A percentile compares a stretch with the other conserved stretches of the same genome.
Conservation (phyloP, 2,329 filamentous ascomycete species). For the Fonsecaea erecta region DNA sequence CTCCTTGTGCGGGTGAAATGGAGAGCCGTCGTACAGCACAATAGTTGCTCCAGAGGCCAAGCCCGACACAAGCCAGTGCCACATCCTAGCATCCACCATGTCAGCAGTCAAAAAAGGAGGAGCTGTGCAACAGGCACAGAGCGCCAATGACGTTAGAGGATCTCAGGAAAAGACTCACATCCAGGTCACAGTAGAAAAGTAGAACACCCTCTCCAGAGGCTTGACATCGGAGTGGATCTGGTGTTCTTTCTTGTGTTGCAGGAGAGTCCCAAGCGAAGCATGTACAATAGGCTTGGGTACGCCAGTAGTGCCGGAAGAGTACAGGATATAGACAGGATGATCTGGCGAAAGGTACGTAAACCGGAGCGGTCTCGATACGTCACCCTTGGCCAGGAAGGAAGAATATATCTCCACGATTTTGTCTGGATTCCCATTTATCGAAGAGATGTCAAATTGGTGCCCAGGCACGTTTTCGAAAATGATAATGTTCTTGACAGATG, state of each 20-base stretch:
- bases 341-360: slow-evolving; percentile 83
- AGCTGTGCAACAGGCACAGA: background rate
- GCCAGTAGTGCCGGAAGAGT: slow-evolving; percentile 87
- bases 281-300: slow-evolving; percentile 93
- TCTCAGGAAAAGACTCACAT: slow-evolving; percentile 58
- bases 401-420: slow-evolving; percentile 50
- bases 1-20: slow-evolving; percentile 78
- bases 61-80: slow-evolving; percentile 92
- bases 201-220: slow-evolving; percentile 76
- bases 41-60: slow-evolving; percentile 82
- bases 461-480: slow-evolving; percentile 70
- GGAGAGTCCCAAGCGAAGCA: slow-evolving; percentile 82
- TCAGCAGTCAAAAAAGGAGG: background rate
- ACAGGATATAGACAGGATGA: slow-evolving; percentile 91
- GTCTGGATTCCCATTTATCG: slow-evolving; percentile 41
- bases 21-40: slow-evolving; percentile 89
- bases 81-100: slow-evolving; percentile 63
- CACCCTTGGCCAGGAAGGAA: slow-evolving; percentile 53
- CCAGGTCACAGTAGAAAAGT: slow-evolving; percentile 95
- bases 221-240: slow-evolving; percentile 81
- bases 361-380: slow-evolving; percentile 50
- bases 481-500: slow-evolving; percentile 70
- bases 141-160: background rate
- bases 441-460: slow-evolving; percentile 44
- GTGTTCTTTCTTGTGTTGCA: slow-evolving; percentile 98